Conservation (phyloP, 805 yeast genomes). For the Candida multigemmis region DNA sequence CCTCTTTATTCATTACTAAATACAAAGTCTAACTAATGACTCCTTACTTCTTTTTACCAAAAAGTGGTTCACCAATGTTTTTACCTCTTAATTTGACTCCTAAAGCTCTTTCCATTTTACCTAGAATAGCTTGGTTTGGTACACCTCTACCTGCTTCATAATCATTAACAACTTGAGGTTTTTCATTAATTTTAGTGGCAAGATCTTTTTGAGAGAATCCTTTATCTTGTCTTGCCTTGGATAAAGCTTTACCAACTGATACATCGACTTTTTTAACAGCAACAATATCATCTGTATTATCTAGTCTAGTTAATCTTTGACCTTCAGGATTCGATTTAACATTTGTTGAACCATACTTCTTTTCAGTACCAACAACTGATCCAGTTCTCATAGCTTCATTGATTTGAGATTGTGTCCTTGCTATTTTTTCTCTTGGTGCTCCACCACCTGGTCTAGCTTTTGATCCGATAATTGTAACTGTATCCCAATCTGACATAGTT, state of each 20-base stretch:
- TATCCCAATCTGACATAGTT: slow-evolving; percentile 76
- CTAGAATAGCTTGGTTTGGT: slow-evolving; percentile 92
- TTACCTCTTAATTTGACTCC: slow-evolving; percentile 96
- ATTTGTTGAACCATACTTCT: slow-evolving; percentile 71
- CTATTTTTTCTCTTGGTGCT: slow-evolving; percentile 81
- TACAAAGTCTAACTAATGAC: no score
- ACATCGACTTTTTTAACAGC: slow-evolving; percentile 83
- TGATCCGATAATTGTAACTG: slow-evolving; percentile 80
- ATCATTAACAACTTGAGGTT: slow-evolving; percentile 90
- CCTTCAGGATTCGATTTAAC: slow-evolving; percentile 73
- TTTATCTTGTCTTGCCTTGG: slow-evolving; percentile 80
- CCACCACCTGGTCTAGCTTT: slow-evolving; percentile 82
- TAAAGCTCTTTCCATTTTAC: slow-evolving; percentile 85
- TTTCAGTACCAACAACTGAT: slow-evolving; percentile 80
- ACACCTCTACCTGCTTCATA: slow-evolving; percentile 95
- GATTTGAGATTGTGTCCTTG: slow-evolving; percentile 66
- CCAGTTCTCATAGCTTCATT: slow-evolving; percentile 95
- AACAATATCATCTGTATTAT: slow-evolving; percentile 87
- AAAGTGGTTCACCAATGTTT: slow-evolving; percentile 84
- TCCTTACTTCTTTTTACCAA: slow-evolving; percentile 39
- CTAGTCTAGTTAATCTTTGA: slow-evolving; percentile 88
- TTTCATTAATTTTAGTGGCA: slow-evolving; percentile 92
- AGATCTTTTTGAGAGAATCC: slow-evolving; percentile 89
- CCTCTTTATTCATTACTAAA: no score
- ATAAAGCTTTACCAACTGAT: slow-evolving; percentile 80